Evolutionary conservation across 2,329 filamentous ascomycete genomes (phyloP), one percentile per base, ranked within the genome.

Genomic region (Waltergamsia citrina): DNA sequence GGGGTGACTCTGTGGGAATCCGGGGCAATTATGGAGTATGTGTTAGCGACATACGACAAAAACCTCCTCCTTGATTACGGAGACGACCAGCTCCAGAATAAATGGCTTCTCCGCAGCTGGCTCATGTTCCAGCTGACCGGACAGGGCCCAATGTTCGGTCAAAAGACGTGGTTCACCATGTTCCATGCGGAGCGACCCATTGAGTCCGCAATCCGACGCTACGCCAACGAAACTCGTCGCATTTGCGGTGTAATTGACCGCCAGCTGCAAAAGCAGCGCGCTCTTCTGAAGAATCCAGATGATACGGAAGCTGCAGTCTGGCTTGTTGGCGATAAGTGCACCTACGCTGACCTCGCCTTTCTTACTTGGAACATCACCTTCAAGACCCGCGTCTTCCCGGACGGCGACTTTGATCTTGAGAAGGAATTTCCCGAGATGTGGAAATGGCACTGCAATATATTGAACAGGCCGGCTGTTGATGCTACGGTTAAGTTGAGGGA

Each of bases 91-190:
- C 16, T 20, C 11, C 34, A 21, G 14, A 23, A 36, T 12, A 26
- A 32, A 15, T 23, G 14, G 15, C 38, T 12, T 25, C 15, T 20
- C 15, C 51, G 56, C 23, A 50, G 48, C 16, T 35, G 33, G 33
- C 25, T 29, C 25, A 21, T 29, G 16, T 29, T 33, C 19, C 35
- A 33, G 23, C 27, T 33, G 22, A 33, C 47, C 33, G 60, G 60
- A 7, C 56, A 65, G 44, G 63, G 62, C 0, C 63, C 63, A 0
- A 67, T 65, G 41, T 67, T 48, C 31, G 65, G 63, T 4, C 59
- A 67, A 41, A 42, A 38, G 7, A 43, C 37, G 11, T 60, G 59
- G 56, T 66, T 67, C 48, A 33, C 21, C 21, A 17, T 21, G 11
- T 32, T 32, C 18, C 29, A 32, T 21, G 9, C 9, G 16, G 29